Percentiles rank a stretch among this genome's conserved stretches.
phyloP scores from a whole-genome alignment of 176 grass and related monocot genomes.

The Chrysopogon serrulatus region DNA sequence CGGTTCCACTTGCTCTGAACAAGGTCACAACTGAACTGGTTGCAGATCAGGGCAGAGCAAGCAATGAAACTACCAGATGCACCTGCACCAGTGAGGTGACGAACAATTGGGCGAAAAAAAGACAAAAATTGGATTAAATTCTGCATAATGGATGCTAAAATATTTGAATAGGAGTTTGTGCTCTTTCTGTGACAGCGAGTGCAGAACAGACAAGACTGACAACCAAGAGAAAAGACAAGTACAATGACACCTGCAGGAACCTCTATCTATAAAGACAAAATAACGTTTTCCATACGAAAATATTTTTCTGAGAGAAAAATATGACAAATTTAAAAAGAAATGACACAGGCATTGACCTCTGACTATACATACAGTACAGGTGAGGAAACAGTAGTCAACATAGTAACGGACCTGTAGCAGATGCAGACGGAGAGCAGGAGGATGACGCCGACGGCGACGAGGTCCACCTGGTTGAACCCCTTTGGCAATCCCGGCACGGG shows the following conservation, averaged over 20 bases:
- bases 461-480: conserved; percentile 89
- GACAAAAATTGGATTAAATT: background rate
- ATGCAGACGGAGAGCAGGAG: conserved; percentile 81
- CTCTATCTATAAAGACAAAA: background rate
- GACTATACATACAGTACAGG: rapidly evolving
- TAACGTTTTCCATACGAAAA: background rate
- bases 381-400: background rate
- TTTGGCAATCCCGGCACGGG: conserved; percentile 52
- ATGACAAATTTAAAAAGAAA: too few species aligned
- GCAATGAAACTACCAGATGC: background rate
- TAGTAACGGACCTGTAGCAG: conserved; percentile 66
- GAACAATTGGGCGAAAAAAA: background rate
- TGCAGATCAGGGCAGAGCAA: background rate
- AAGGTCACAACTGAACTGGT: background rate
- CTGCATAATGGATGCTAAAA: background rate
- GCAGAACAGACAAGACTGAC: background rate
- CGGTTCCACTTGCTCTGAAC: conserved; percentile 1
- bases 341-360: background rate
- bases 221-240: background rate
- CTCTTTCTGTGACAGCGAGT: background rate
- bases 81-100: background rate
- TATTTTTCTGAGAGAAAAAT: background rate
- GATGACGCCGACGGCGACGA: conserved; percentile 75
- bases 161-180: background rate
- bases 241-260: background rate